Percentiles rank a stretch among this genome's conserved stretches.
These are phyloP conservation scores for Pseudogymnoascus sp. DNA, from an alignment of 2,329 filamentous ascomycete genomes.

Conservation along the genomic window DNA sequence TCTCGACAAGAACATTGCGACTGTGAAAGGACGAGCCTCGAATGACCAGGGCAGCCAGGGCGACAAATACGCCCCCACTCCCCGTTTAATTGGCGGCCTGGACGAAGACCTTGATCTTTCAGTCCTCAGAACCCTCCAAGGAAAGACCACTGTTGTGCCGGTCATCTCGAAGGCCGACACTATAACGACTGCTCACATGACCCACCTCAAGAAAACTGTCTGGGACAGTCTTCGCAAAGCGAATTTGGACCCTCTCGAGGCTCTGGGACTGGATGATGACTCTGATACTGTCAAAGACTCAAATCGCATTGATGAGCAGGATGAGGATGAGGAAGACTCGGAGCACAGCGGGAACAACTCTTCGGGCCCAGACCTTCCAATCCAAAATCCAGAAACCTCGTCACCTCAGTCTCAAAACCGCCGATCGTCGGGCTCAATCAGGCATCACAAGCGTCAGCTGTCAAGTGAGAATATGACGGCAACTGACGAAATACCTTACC, in stretches of 20 bases:
- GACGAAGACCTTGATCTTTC: conserved; percentile 88
- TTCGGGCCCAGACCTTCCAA: conserved; percentile 31
- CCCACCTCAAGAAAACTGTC: conserved; percentile 79
- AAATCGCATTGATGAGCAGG: conserved; percentile 36
- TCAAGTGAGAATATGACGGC: conserved; percentile 37
- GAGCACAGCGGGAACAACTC: conserved; percentile 22
- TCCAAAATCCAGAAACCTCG: conserved; percentile 20
- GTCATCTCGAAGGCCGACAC: conserved; percentile 96
- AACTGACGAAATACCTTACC: conserved; percentile 53
- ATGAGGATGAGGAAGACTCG: conserved; percentile 23
- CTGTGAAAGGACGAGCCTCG: conserved; percentile 46
- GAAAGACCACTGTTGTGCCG: conserved; percentile 91
- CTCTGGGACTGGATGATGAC: conserved; percentile 73
- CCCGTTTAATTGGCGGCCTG: conserved; percentile 54
- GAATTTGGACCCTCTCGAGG: conserved; percentile 79
- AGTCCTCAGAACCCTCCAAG: conserved; percentile 76
- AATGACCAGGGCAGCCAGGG: conserved; percentile 42
- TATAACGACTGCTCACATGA: conserved; percentile 92
- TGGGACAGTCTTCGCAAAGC: conserved; percentile 81
- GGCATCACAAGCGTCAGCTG: conserved; percentile 19
- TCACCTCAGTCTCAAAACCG: conserved; percentile 32
- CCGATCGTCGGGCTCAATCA: conserved; percentile 25
- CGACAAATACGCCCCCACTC: conserved; percentile 35
- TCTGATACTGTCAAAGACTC: conserved; percentile 45
- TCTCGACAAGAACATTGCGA: conserved; percentile 72